Evolutionary conservation across 2,329 filamentous ascomycete genomes (phyloP), one percentile per base, ranked within the genome.

Genomic region (Ustulina deusta): DNA sequence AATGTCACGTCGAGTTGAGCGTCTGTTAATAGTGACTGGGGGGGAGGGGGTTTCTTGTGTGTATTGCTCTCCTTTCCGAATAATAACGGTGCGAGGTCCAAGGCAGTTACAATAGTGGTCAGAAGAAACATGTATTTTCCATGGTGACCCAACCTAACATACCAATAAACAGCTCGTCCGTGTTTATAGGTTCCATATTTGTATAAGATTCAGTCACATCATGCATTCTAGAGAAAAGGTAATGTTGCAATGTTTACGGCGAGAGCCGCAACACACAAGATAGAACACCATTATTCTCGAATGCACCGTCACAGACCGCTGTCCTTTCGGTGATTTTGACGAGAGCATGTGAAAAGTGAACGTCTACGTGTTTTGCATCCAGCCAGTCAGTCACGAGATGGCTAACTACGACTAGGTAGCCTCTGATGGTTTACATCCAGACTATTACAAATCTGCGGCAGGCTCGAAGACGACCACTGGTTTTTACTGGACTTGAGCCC

Each of bases 341-440:
- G 52, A 34, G 6, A 32, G 51, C 11, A 22, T 36, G 20, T 17
- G 22, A 6, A 42, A n/a, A 32, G 7, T 27, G 36, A 42, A 15
- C 27, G 36, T 46, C 20, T 15, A 38, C 1, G 13, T 36, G 25
- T 22, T 32, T 27, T 2, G 10, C 22, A 57, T 58, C 44, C 44
- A 20, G 48, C 27, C 22, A 51, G 15, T 34, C 6, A 36, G 34
- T 32, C 7, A 63, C 44, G 11, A 38, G 40, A n/a, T 22, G n/a
- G n/a, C 11, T 13, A 42, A 10, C 20, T 49, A 17, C 3, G 25
- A 46, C 15, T n/a, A n/a, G 6, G 20, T n/a, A n/a, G n/a, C 13
- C 11, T 64, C 34, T 42, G n/a, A 15, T 51, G 54, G 38, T 48
- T 27, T 46, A 34, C 29, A 56, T 48, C 2, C 34, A 17, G 42